Conservation (phyloP, 495 filamentous ascomycete genomes). For the Lentithecium fluviatile region DNA sequence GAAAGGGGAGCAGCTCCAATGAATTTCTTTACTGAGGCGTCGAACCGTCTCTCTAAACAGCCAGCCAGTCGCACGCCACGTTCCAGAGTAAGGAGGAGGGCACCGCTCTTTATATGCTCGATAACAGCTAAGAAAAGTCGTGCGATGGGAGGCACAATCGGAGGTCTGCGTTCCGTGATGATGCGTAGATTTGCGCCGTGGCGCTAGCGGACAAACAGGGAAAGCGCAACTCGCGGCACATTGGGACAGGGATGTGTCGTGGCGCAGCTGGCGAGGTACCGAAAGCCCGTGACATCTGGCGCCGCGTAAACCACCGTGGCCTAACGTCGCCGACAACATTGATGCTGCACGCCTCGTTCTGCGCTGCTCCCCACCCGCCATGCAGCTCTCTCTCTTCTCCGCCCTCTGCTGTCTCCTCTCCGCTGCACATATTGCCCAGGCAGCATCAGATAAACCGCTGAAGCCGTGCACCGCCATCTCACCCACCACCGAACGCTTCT, state of each 20-base stretch:
- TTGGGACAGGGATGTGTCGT: too few relatives aligned
- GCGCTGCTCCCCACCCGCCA: conserved; percentile 8
- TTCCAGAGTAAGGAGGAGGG: background rate
- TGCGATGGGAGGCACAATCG: background rate
- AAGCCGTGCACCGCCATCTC: conserved; percentile 80
- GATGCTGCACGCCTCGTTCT: background rate
- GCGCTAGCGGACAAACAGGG: background rate
- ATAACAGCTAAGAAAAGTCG: background rate
- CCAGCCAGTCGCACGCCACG: background rate
- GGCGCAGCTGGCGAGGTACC: too few relatives aligned
- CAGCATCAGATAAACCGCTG: conserved; percentile 39
- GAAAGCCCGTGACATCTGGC: too few relatives aligned
- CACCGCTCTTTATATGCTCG: conserved; percentile 1
- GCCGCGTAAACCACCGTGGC: too few relatives aligned
- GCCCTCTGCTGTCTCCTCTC: conserved; percentile 41
- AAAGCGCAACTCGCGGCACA: background rate
- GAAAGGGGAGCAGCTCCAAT: background rate
- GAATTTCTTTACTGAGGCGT: too few relatives aligned
- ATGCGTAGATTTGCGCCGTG: conserved; percentile 10
- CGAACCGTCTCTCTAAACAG: background rate
- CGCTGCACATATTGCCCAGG: conserved; percentile 37
- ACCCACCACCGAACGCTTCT: conserved; percentile 73
- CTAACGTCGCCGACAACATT: too few relatives aligned
- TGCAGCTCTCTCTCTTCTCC: conserved; percentile 20
- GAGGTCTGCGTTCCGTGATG: conserved; percentile 1